Evolutionary conservation across 1,284 basidiomycete species (phyloP), one percentile per base, ranked within the genome.

Genomic region (Vanrija humicola): DNA sequence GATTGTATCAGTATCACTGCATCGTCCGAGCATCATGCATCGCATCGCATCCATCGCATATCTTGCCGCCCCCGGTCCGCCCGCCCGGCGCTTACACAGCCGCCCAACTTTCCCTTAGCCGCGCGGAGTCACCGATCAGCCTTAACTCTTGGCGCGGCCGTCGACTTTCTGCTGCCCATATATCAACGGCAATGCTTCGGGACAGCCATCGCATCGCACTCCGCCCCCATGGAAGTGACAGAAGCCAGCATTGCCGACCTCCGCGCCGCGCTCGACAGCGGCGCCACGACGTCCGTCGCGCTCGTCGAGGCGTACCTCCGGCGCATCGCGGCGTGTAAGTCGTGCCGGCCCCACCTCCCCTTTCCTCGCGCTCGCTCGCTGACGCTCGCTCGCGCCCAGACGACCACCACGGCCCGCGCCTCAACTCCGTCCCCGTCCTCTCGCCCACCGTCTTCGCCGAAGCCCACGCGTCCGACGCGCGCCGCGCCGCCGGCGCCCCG

Each of bases 281-380:
- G 54, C 21, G 19, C 15, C 9, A 40, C 43, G 8, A 48, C 49
- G 12, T 38, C 40, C 15, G 54, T 55, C 0, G 54, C 21, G 6
- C 45, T 55, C 15, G 54, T 55, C 15, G 48, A 49, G 6, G 54
- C 39, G 0, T 55, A 55, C 23, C 49, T 55, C 9, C 48, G 45
- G 23, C 54, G 54, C 39, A 55, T 55, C 5, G 54, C 49, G 6
- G 34, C 28, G 23, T 55, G 34, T 34, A 14, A 34, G 34, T 34
- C 21, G 21, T 5, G 21, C 21, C 3, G 21, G 12, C 34, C 14
- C 34, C 34, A 5, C 34, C 14, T 3, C 34, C 34, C 34, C 34
- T 14, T 15, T 5, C 34, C 34, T 14, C 12, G 10, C 12, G 28
- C 28, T 28, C 29, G 29, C 29, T 34, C 34, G 34, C 34, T 34